Evolutionary conservation across 192 early-diverging fungal genomes (phyloP), one percentile per base, ranked within the genome.

Genomic region (Lobulomyces angularis): DNA sequence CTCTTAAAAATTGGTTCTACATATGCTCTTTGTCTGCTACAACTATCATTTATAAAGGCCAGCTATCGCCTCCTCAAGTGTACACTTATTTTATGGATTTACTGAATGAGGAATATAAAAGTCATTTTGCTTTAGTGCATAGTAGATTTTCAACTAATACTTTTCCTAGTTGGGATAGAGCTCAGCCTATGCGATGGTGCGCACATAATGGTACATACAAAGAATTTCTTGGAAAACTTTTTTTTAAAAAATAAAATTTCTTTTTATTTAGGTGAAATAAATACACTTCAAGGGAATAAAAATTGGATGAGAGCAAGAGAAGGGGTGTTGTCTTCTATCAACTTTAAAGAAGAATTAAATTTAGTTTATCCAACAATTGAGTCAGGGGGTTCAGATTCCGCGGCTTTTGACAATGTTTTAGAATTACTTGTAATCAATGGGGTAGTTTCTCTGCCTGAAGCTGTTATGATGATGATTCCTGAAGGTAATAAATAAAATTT

Each of bases 221-320:
- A n/a, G n/a, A n/a, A n/a, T 16, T 27, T 18, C n/a, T n/a, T n/a
- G n/a, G n/a, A n/a, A n/a, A n/a, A n/a, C n/a, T n/a, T n/a, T n/a
- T n/a, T n/a, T n/a, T n/a, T n/a, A n/a, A n/a, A n/a, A n/a, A n/a
- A n/a, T n/a, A n/a, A n/a, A n/a, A n/a, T n/a, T n/a, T n/a, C n/a
- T n/a, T n/a, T n/a, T n/a, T 14, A 11, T 11, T n/a, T 30, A 84
- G 79, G 90, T 67, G 94, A 97, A 60, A 97, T 97, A 59, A 97
- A 97, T 64, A 97, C 94, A 24, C 73, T 97, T 33, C 80, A 88
- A 41, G 94, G 94, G 29, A 97, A 97, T 77, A 94, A 94, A 64
- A 97, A 95, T 74, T 97, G 94, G 94, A 95, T 95, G 94, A 79
- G 91, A 31, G 84, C 94, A 37, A 84, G 94, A 35, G 90, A 97